phyloP scores from a whole-genome alignment of 2,329 filamentous ascomycete species.

The Cladosporium sp. region DNA sequence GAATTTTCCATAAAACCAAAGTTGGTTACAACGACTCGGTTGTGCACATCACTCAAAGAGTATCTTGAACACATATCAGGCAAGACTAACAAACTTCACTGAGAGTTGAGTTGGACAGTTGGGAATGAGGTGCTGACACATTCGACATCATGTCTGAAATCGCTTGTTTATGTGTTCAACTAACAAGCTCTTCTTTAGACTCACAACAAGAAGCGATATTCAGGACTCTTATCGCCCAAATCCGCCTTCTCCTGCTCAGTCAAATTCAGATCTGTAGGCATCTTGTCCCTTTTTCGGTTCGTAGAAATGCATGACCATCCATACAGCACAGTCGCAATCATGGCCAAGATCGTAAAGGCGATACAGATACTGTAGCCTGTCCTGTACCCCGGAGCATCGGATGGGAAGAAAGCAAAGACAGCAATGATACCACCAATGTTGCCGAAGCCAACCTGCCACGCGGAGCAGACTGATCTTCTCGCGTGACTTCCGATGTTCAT shows the following conservation, averaged over 20 bases:
- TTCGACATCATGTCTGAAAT: too few relatives aligned
- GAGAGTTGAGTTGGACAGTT: too few relatives aligned
- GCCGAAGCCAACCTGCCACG: conserved; percentile 45
- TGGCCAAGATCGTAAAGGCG: conserved; percentile 66
- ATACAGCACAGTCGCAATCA: conserved; percentile 58
- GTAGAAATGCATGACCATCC: conserved; percentile 53
- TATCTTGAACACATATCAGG: too few relatives aligned
- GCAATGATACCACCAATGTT: conserved; percentile 52
- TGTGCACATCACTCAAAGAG: too few relatives aligned
- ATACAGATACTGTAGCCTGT: conserved; percentile 76
- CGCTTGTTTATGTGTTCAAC: too few relatives aligned
- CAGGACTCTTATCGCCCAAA: conserved; percentile 56
- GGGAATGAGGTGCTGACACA: too few relatives aligned
- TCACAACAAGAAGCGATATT: conserved; percentile 58
- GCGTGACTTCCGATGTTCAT: conserved; percentile 53
- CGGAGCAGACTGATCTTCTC: conserved; percentile 44
- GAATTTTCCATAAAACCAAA: too few relatives aligned
- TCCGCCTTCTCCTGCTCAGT: conserved; percentile 61
- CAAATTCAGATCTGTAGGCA: conserved; percentile 44
- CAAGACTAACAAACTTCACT: too few relatives aligned
- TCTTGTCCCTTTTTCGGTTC: conserved; percentile 57
- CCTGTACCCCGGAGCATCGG: conserved; percentile 64
- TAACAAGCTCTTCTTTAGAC: not conserved
- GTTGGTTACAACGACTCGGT: too few relatives aligned
- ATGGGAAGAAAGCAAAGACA: conserved; percentile 45